Evolutionary conservation across 2,329 filamentous ascomycete species (phyloP), one percentile per base, ranked within the genome.

Genomic region (Diaporthe australafricana): DNA sequence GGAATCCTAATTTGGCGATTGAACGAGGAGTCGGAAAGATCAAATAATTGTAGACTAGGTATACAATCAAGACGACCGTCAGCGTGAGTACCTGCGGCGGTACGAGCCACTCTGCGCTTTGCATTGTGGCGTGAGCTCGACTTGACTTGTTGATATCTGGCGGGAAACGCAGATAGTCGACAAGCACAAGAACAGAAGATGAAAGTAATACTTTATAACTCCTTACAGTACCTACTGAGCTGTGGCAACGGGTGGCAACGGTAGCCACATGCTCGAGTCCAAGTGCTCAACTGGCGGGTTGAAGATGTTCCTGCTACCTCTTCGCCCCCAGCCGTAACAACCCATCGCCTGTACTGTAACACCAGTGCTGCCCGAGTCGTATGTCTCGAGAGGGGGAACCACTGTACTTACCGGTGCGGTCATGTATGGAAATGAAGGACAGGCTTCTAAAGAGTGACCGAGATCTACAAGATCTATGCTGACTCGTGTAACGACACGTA

Each of bases 11-110:
- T 30, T 70, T 48, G 57, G 69, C 57, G 20, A 70, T 20, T 47
- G 47, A 55, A 22, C 56, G 69, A 56, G 69, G 69, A 48, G 50
- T 47, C 17, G 69, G 60, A 20, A 70, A 70, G 38, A 70, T 53
- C 38, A 70, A 11, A 50, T 70, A 70, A 30, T 47, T 66, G 60
- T 70, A 70, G 32, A 66, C 50, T 7, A 70, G n/a, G 42, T 70
- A 70, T 22, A 42, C 16, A 25, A 66, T 55, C 27, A 66, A 66
- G 38, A 50, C 27, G 11, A 7, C 69, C 9, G 50, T 11, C 30
- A 63, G 69, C 16, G 66, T 27, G 50, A 66, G 57, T 66, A 57
- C 50, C 57, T 70, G 35, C 22, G 69, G 60, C 50, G 48, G 48
- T 57, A 40, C 22, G 48, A 20, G 40, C 69, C 22, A 57, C 48